Evolutionary conservation across 768 basidiomycete species (phyloP).

Genomic region (Xerocomus brunneocitrinus): DNA sequence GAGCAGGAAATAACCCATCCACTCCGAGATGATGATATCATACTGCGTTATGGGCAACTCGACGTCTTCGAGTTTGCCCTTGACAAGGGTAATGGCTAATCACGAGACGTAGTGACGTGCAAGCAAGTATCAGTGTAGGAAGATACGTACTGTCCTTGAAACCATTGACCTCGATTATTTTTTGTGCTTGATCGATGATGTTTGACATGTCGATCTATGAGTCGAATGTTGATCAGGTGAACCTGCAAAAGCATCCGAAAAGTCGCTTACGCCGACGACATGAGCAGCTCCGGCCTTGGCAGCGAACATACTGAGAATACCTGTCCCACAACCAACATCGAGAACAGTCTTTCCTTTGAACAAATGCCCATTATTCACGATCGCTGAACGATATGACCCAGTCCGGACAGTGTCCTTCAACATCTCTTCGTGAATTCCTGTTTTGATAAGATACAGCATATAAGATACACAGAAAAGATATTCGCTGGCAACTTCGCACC

Average conservation of each 20-base stretch:
- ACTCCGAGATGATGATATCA: conserved; percentile 99
- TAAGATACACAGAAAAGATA: conserved; percentile 3
- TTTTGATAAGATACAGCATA: neutral
- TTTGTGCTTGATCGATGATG: conserved; percentile 98
- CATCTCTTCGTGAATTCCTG: conserved; percentile 99
- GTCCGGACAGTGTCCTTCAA: conserved; percentile 95
- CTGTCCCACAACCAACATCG: conserved; percentile 98
- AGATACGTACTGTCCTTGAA: conserved; percentile 82
- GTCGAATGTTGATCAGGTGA: conserved; percentile 12
- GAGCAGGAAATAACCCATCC: conserved; percentile 99
- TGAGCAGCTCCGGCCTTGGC: conserved; percentile 92
- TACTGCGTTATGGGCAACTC: conserved; percentile 86
- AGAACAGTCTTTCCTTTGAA: conserved; percentile 97
- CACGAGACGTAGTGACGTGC: conserved; percentile 3
- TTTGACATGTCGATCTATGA: conserved; percentile 98
- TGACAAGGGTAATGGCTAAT: conserved; percentile 88
- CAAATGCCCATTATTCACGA: conserved; percentile 89
- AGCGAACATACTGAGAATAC: conserved; percentile 97
- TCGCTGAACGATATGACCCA: conserved; percentile 89
- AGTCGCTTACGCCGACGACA: conserved; percentile 76
- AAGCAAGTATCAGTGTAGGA: neutral
- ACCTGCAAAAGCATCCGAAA: conserved; percentile 1
- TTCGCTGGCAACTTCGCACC: conserved; percentile 42
- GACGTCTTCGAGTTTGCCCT: conserved; percentile 95
- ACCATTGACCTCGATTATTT: conserved; percentile 94